Evolutionary conservation across 306 rosid species (phyloP), one percentile per base, ranked within the genome.

Genomic region (Canavalia gladiata): DNA sequence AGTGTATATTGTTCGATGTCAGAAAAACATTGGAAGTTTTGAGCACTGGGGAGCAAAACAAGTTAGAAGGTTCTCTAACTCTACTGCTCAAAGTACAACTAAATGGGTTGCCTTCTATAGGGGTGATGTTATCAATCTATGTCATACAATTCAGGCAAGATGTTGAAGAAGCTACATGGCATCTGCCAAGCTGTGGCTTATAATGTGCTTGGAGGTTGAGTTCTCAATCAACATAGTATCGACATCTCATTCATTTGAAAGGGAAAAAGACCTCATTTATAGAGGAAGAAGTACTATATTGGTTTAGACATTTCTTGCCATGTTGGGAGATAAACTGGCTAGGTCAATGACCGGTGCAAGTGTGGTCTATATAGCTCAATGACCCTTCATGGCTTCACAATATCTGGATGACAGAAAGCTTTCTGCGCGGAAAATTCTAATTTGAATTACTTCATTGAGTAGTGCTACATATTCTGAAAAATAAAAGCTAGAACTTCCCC

Each of bases 101-200:
- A 59, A 46, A 30, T 59, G 58, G 18, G 78, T 60, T 80, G 35
- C 55, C 62, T 60, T 71, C 42, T 11, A 12, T 59, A 7, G 49
- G 52, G 63, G 77, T 72, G 78, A 71, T 62, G 29, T 51, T 63
- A 43, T 51, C 39, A 39, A 63, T 72, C 46, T 71, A 73, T 63
- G 80, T 54, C 73, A 18, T 7, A 58, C 7, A 74, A n/a, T 58
- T 39, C 54, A 72, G 79, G 84, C 49, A 31, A 41, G 31, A 62
- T 81, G 31, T 81, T 42, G 74, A 62, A 41, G 79, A 80, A 72
- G 58, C 59, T 56, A 31, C 58, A 81, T 42, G 50, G 72, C 54
- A 18, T 73, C 62, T 41, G 43, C 42, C 66, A 80, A 7, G 72
- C 35, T 49, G 34, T 58, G 72, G 35, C 71, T 45, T 41, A 28